Percentiles rank a stretch among this genome's conserved stretches.
Evolutionary conservation across 192 early-diverging fungal species (phyloP).

Genomic region (Coemansia asiatica): DNA sequence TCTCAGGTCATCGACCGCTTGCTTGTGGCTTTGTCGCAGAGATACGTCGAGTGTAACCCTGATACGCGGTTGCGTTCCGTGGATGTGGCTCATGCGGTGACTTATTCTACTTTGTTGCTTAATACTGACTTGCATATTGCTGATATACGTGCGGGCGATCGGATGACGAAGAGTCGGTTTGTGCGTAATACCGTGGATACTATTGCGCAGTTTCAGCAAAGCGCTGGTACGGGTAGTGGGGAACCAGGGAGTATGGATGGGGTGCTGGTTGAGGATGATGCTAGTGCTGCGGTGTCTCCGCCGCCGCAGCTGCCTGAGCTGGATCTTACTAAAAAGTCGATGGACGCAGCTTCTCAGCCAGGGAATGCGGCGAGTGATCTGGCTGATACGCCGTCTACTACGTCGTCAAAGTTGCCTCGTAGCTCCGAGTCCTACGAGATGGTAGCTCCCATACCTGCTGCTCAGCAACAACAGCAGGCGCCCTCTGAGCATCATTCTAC

Average conservation of each 20-base stretch:
- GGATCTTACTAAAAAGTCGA: slow-evolving; percentile 45
- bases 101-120: slow-evolving; percentile 82
- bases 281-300: slow-evolving; percentile 15
- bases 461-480: background rate
- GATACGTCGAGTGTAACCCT: slow-evolving; percentile 83
- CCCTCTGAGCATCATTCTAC: slow-evolving; percentile 10
- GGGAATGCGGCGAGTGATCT: background rate
- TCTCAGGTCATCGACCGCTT: slow-evolving; percentile 92
- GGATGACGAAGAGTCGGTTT: slow-evolving; percentile 75
- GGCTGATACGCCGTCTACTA: slow-evolving; percentile 6
- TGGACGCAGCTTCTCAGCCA: slow-evolving; percentile 20
- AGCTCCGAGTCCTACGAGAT: slow-evolving; percentile 6
- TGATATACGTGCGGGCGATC: slow-evolving; percentile 60
- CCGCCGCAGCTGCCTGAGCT: slow-evolving; percentile 55
- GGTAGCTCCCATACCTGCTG: background rate
- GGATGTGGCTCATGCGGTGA: slow-evolving; percentile 85
- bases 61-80: slow-evolving; percentile 45
- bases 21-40: slow-evolving; percentile 76
- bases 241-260: background rate
- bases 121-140: slow-evolving; percentile 94
- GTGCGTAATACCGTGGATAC: slow-evolving; percentile 70
- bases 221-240: background rate
- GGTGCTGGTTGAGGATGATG: background rate
- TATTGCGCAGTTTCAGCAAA: slow-evolving; percentile 46
- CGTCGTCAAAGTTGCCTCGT: background rate